Evolutionary conservation across 768 basidiomycete genomes (phyloP), one percentile per base, ranked within the genome.

Genomic region (Calvatia gigantea): DNA sequence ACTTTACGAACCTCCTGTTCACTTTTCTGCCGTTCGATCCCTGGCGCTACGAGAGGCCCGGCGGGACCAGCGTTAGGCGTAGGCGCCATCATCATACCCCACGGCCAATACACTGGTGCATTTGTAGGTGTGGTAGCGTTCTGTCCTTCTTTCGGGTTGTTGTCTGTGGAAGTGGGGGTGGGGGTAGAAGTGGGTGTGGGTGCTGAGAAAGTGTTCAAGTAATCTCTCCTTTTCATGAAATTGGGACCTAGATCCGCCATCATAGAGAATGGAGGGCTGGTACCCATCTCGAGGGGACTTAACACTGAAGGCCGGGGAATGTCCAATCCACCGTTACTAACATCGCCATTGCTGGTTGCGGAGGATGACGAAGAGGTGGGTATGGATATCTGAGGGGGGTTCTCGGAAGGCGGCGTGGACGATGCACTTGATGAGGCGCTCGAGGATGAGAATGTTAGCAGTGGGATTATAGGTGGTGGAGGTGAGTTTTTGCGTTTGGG

Each of bases 251-350:
- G 29, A 33, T 58, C 61, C 17, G 45, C 56, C 58, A 70, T 43
- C 53, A 59, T 62, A 42, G 69, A 67, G 47, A 72, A 70, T 47
- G 72, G 70, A 28, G 70, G 69, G 31, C 68, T 69, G 7, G 65
- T 65, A 1, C 67, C 66, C 62, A 71, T 60, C 61, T 48, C 63
- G 51, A 46, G 31, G 6, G 61, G 39, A 33, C 50, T 57, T 27
- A 54, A 9, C 46, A 59, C 58, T 50, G 32, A 6, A 2, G 54
- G 42, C 19, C 45, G 15, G 2, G 49, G 57, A n/a, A 47, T 49
- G 17, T 59, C 47, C 52, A 60, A 51, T 38, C 41, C 45, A 28
- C 51, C 51, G n/a, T n/a, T n/a, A n/a, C n/a, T n/a, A n/a, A n/a
- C n/a, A n/a, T n/a, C n/a, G n/a, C n/a, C n/a, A n/a, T n/a, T n/a